Evolutionary conservation across 2,329 filamentous ascomycete species (phyloP).

Genomic region (Colletotrichum sp.): DNA sequence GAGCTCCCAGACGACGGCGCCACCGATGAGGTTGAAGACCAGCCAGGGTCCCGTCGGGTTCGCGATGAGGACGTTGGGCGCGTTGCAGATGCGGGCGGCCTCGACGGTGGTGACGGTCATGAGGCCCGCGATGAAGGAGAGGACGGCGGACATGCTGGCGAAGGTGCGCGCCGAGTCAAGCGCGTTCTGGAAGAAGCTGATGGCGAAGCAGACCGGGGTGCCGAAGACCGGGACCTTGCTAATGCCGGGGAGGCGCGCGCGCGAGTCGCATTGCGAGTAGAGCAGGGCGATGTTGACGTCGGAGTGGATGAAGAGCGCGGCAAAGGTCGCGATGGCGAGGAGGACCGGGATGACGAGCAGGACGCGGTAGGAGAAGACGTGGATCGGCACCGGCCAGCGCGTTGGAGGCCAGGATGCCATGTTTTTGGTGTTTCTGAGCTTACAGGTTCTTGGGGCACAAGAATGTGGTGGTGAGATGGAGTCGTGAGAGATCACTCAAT

Average conservation of each 20-base stretch:
- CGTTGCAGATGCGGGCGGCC: slow-evolving; percentile 47
- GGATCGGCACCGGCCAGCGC: slow-evolving; percentile 48
- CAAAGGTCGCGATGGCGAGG: slow-evolving; percentile 45
- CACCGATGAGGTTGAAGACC: slow-evolving; percentile 52
- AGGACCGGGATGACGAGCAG: slow-evolving; percentile 54
- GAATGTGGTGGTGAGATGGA: too few relatives aligned
- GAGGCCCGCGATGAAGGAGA: slow-evolving; percentile 50
- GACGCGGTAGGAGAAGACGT: slow-evolving; percentile 56
- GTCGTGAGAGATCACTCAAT: too few relatives aligned
- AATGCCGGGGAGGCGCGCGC: slow-evolving; percentile 46
- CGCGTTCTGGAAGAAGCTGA: slow-evolving; percentile 53
- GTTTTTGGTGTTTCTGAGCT: neutral
- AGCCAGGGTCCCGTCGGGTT: slow-evolving; percentile 48
- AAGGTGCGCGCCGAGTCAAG: slow-evolving; percentile 43
- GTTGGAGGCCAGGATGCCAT: neutral
- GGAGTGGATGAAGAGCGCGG: slow-evolving; percentile 47
- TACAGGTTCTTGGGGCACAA: neutral
- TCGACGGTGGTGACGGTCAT: slow-evolving; percentile 55
- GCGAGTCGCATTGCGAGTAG: slow-evolving; percentile 58
- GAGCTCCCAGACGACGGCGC: slow-evolving; percentile 56
- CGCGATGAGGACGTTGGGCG: slow-evolving; percentile 36
- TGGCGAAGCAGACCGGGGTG: slow-evolving; percentile 51
- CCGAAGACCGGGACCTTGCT: slow-evolving; percentile 50
- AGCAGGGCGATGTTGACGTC: slow-evolving; percentile 57
- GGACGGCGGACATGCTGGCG: slow-evolving; percentile 44